Evolutionary conservation across 306 rosid species (phyloP).

Genomic region (Fragaria nilgerrensis): DNA sequence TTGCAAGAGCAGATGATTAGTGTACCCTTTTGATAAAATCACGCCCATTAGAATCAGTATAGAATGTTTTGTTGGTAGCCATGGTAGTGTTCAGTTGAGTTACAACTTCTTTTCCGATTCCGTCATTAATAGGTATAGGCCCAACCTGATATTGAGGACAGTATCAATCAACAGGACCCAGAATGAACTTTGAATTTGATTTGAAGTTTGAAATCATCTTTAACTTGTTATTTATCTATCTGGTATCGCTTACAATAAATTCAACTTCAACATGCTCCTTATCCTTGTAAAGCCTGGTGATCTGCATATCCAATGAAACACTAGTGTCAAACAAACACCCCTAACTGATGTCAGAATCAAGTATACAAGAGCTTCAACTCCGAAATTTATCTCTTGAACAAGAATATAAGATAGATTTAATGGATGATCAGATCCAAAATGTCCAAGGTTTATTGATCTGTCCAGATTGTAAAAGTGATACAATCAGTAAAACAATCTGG

Average conservation of each 20-base stretch:
- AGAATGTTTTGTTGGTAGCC: constrained; percentile 71
- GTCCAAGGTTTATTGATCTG: background rate
- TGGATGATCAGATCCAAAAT: background rate
- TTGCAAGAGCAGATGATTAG: constrained; percentile 9
- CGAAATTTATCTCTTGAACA: background rate
- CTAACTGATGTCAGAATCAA: background rate
- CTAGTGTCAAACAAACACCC: constrained; percentile 6
- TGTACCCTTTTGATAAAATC: constrained; percentile 82
- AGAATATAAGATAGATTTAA: background rate
- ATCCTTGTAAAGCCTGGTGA: constrained; percentile 74
- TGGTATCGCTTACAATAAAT: constrained; percentile 63
- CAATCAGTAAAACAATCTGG: background rate
- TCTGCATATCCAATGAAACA: constrained; percentile 39
- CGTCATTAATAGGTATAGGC: constrained; percentile 80
- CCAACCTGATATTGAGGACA: constrained; percentile 62
- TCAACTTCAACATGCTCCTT: constrained; percentile 95
- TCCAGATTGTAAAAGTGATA: background rate
- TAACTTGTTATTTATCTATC: background rate
- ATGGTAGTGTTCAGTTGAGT: constrained; percentile 61
- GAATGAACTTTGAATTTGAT: constrained; percentile 1
- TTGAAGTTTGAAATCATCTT: background rate
- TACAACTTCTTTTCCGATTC: constrained; percentile 77
- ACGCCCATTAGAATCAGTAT: constrained; percentile 90
- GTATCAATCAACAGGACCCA: constrained; percentile 14
- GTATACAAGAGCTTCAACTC: background rate